These are phyloP conservation scores for Ophiostoma piceae DNA, from an alignment of 2,329 filamentous ascomycete species.

Conservation along the genomic window DNA sequence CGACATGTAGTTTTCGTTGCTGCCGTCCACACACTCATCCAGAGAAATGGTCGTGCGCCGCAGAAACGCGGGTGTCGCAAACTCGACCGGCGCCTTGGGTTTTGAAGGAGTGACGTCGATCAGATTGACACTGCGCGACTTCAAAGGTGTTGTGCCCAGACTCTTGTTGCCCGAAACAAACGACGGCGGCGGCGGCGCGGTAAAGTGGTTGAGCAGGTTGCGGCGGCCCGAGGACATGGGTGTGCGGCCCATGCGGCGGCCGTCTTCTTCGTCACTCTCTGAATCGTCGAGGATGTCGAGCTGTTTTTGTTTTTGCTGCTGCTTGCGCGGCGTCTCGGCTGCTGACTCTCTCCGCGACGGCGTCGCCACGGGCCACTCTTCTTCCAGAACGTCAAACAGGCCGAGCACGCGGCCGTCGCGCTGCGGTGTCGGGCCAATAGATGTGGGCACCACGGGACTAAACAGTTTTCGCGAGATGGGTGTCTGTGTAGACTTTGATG, in stretches of 20 bases:
- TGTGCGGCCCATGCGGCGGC: constrained; percentile 41
- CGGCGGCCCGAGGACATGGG: constrained; percentile 56
- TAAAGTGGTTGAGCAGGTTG: constrained; percentile 49
- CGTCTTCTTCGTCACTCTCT: constrained; percentile 27
- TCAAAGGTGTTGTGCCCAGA: constrained; percentile 59
- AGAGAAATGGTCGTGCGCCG: constrained; percentile 42
- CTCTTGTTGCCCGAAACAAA: background rate
- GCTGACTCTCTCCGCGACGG: constrained; percentile 41
- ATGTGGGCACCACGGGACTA: constrained; percentile 53
- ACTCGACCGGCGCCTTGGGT: constrained; percentile 40
- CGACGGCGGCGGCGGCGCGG: background rate
- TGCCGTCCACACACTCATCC: constrained; percentile 46
- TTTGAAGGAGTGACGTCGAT: constrained; percentile 21
- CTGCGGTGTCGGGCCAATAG: constrained; percentile 73
- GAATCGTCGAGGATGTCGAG: no score
- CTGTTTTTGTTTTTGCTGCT: constrained; percentile 17
- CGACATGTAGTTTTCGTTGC: constrained; percentile 33
- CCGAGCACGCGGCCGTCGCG: constrained; percentile 71
- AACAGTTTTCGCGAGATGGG: constrained; percentile 56
- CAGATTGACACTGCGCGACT: constrained; percentile 41
- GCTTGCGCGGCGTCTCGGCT: constrained; percentile 45
- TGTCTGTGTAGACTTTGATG: constrained; percentile 34
- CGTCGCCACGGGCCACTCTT: constrained; percentile 37
- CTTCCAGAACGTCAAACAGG: constrained; percentile 64
- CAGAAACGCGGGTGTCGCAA: constrained; percentile 68